Evolutionary conservation across 495 filamentous ascomycete genomes (phyloP), one percentile per base, ranked within the genome.

Genomic region (Astrocystis sublimbata): DNA sequence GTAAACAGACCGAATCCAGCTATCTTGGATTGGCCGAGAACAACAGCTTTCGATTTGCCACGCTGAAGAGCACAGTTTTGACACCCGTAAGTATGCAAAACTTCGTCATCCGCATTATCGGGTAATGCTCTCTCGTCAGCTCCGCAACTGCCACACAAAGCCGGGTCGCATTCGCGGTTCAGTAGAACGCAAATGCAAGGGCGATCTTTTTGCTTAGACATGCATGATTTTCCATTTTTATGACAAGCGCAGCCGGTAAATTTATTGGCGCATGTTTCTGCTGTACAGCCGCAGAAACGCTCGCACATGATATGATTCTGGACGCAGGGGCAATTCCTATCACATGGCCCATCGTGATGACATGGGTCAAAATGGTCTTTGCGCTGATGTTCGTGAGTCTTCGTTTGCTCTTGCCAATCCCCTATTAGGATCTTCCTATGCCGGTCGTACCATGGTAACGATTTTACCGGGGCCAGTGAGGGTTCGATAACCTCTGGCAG

Each of bases 111-210:
- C 24, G 78, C 74, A 57, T 87, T 87, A 9, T 75, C 69, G 0
- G 87, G 88, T 68, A 90, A 83, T 6, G 87, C 76, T 1, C 85
- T 79, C 43, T 88, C 86, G 9, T 63, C 65, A 0, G 86, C 88
- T 17, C 88, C 88, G 62, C 89, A 92, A 9, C 74, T 78, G 15
- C 78, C 76, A 67, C 89, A 92, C 26, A 90, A 76, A 38, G 88
- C 83, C 0, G 87, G 81, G 64, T 91, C 89, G 64, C 89, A 92
- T 71, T 92, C 89, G 5, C 89, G 81, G 64, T 86, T 85, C 45
- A 87, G 76, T 57, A 76, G 71, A 19, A 79, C 71, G 65, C 88
- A 90, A 19, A 79, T 80, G 68, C 88, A 90, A 9, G 78, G 78
- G 21, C 67, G 70, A 40, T 84, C 80, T 53, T 77, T 80, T 45